phyloP scores from a whole-genome alignment of 164 flowering plant species.

The Taxillus chinensis region DNA sequence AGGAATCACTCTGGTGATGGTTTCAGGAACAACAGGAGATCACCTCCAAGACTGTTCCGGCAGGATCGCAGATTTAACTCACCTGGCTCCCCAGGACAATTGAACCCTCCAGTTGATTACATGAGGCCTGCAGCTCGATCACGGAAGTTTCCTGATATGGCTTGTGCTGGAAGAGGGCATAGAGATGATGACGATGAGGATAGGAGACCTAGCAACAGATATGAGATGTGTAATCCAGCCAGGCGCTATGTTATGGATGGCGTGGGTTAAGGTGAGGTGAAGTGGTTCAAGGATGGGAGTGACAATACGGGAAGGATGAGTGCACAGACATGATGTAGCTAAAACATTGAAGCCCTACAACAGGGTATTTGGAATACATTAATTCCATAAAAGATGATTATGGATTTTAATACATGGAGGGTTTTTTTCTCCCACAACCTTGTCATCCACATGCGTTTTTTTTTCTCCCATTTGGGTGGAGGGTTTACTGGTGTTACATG shows the following conservation, averaged over 20 bases:
- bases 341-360: conserved; percentile 7
- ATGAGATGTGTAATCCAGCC: conserved; percentile 12
- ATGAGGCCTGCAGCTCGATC: conserved; percentile 11
- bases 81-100: conserved; percentile 9
- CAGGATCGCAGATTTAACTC: conserved; percentile 17
- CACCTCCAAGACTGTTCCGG: conserved; percentile 17
- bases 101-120: conserved; percentile 12
- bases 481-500: too few species aligned
- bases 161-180: conserved; percentile 9
- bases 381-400: too few species aligned
- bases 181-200: conserved; percentile 14
- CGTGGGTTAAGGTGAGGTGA: neutral
- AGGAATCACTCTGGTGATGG: conserved; percentile 9
- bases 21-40: conserved; percentile 20
- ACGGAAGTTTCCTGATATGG: conserved; percentile 16
- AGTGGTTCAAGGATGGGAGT: conserved; percentile 11
- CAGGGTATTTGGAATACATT: neutral
- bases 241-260: conserved; percentile 17
- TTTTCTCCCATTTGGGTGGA: neutral
- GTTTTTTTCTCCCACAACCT: neutral
- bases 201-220: conserved; percentile 13
- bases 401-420: too few species aligned
- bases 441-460: neutral
- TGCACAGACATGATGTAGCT: conserved; percentile 5
- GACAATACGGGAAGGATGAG: conserved; percentile 5